Percentiles rank a stretch among this genome's conserved stretches.
phyloP scores from a whole-genome alignment of 106 monocot genomes.

The Triglochin maritima region DNA sequence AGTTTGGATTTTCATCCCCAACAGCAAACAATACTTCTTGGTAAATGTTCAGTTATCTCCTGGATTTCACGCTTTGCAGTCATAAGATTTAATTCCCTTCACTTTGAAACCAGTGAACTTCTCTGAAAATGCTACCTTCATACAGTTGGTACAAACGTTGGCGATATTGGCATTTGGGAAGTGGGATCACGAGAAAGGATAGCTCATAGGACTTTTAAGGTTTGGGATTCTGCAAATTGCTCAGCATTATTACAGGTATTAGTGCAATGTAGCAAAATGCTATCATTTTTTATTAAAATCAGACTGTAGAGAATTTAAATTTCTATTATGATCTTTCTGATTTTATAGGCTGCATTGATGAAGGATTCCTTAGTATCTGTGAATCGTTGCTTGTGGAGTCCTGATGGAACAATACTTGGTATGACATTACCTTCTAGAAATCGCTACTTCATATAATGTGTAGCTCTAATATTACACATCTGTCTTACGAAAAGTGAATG shows the following conservation, averaged over 20 bases:
- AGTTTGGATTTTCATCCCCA: conserved; percentile 97
- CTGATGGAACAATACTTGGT: conserved; percentile 88
- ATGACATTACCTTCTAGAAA: background rate
- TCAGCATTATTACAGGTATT: conserved; percentile 76
- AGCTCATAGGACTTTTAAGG: conserved; percentile 72
- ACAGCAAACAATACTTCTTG: conserved; percentile 87
- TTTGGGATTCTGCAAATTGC: conserved; percentile 69
- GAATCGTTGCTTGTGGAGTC: conserved; percentile 96
- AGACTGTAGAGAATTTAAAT: background rate
- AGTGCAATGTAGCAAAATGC: background rate
- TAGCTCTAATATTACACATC: background rate
- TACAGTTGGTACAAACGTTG: conserved; percentile 96
- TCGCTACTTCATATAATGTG: background rate
- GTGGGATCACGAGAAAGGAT: conserved; percentile 89
- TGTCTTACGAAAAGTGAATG: no score
- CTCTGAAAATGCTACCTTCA: background rate
- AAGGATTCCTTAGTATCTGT: conserved; percentile 87
- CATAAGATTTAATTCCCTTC: background rate
- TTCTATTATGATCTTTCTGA: background rate
- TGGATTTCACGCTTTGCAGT: background rate
- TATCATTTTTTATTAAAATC: background rate
- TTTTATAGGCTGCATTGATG: conserved; percentile 65
- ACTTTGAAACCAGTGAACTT: background rate
- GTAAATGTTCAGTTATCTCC: conserved; percentile 12
- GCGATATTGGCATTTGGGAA: conserved; percentile 93